A percentile compares a stretch with the other conserved stretches of the same genome.
phyloP scores from a whole-genome alignment of 768 basidiomycete species.

The Strobilomyces confusus region DNA sequence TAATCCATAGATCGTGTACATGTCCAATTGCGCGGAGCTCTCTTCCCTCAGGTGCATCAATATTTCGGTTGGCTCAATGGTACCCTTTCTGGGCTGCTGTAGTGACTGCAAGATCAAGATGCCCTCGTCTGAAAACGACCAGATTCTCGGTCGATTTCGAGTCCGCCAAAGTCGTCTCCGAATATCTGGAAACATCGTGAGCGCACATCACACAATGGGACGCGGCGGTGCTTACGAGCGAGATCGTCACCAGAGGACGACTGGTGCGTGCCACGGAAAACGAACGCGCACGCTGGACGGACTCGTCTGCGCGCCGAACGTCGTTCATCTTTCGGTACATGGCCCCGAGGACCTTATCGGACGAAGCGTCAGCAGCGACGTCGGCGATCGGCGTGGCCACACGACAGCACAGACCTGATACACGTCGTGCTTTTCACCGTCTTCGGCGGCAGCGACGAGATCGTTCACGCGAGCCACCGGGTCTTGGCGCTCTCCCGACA shows the following conservation, averaged over 20 bases:
- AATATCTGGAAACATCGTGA: background rate
- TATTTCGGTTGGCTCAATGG: too few relatives aligned
- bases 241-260: background rate
- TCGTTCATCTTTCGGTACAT: background rate
- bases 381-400: background rate
- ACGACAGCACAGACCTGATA: background rate
- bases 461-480: background rate
- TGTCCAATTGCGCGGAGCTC: too few relatives aligned
- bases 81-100: too few relatives aligned
- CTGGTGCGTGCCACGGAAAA: background rate
- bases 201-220: background rate
- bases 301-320: background rate
- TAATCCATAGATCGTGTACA: too few relatives aligned
- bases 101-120: too few relatives aligned
- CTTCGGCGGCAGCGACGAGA: background rate
- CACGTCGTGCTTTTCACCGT: background rate
- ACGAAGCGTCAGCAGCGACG: background rate
- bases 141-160: background rate
- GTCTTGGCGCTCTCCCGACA: background rate
- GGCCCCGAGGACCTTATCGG: background rate
- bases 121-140: too few relatives aligned
- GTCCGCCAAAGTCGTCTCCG: background rate
- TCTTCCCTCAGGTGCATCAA: too few relatives aligned
- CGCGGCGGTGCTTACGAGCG: background rate
- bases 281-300: background rate